Evolutionary conservation across 1,284 basidiomycete species (phyloP), one percentile per base, ranked within the genome.

Genomic region (Microbotryum silenes-acaulis): DNA sequence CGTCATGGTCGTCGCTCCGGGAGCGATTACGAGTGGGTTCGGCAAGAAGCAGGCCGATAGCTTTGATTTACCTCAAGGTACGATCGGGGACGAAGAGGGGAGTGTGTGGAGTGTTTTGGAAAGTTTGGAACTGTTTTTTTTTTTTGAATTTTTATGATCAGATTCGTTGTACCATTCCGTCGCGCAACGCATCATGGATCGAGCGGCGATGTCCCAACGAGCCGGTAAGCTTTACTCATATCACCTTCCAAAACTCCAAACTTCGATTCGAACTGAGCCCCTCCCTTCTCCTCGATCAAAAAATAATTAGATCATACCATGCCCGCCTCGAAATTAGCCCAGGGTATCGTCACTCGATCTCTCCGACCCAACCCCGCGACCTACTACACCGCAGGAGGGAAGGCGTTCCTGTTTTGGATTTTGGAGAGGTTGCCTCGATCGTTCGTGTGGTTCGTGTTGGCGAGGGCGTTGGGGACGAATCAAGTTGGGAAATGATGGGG

Each of bases 1-100:
- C 6, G 67, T 69, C 12, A 55, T 69, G 56, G 61, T 69, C 42
- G 59, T 69, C 1, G 65, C 67, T 2, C 67, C 67, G 0, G 66
- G 67, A 1, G 62, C 67, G 4, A 65, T 69, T 44, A 69, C 63
- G 8, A 51, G 47, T 18, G 56, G 64, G 12, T 69, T 69, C 23
- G 67, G 67, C 2, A 51, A 50, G 21, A 69, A 69, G 57, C 67
- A 68, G 47, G 25, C 56, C 37, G 47, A 51, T 7, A 50, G 31
- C 14, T 54, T 66, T 53, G 37, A 52, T 20, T n/a, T 59, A 44
- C 62, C 62, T 1, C 56, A 63, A 27, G 54, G 66, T 66, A 23
- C 12, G 16, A 18, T 42, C 4, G 37, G 37, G 12, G 14, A 10
- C 5, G 12, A 18, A 18, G 14, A 42, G 37, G 37, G 12, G 37